Conservation (phyloP, 306 rosid species). For the Phaseolus lunatus region DNA sequence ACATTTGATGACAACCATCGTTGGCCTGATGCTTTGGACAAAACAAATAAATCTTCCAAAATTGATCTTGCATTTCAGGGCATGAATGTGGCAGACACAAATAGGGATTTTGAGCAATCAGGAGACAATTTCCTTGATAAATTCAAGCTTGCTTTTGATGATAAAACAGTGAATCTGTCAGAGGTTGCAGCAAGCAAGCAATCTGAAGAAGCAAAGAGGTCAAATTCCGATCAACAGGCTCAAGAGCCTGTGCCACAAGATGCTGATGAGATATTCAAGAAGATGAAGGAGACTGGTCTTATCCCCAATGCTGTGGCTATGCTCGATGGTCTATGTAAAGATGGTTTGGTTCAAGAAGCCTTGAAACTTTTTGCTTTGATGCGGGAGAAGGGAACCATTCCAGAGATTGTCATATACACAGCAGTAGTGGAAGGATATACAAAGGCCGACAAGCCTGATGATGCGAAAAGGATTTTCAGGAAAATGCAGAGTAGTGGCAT, state of each 20-base stretch:
- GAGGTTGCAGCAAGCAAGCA: slow-evolving; percentile 37
- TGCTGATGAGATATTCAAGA: slow-evolving; percentile 83
- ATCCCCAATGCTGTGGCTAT: slow-evolving; percentile 95
- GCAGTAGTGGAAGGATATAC: slow-evolving; percentile 89
- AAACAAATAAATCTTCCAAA: slow-evolving; percentile 35
- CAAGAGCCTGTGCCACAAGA: slow-evolving; percentile 60
- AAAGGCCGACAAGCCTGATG: slow-evolving; percentile 77
- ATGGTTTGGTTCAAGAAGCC: slow-evolving; percentile 92
- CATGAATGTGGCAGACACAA: slow-evolving; percentile 37
- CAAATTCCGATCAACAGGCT: slow-evolving; percentile 35
- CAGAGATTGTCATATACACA: slow-evolving; percentile 89
- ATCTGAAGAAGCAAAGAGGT: slow-evolving; percentile 43
- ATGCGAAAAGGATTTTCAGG: slow-evolving; percentile 79
- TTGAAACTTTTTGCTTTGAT: slow-evolving; percentile 86
- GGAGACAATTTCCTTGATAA: slow-evolving; percentile 76
- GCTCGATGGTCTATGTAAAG: slow-evolving; percentile 98
- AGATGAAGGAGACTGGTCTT: slow-evolving; percentile 93
- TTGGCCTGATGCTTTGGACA: slow-evolving; percentile 18
- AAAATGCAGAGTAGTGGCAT: slow-evolving; percentile 82
- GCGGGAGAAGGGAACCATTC: slow-evolving; percentile 93
- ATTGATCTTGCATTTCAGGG: slow-evolving; percentile 44
- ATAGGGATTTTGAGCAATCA: slow-evolving; percentile 36
- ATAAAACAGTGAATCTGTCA: slow-evolving; percentile 42
- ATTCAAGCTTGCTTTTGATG: slow-evolving; percentile 63
- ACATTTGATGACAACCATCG: slow-evolving; percentile 44